These are phyloP conservation scores for Albizia julibrissin DNA, from an alignment of 306 rosid genomes.

Conservation along the genomic window DNA sequence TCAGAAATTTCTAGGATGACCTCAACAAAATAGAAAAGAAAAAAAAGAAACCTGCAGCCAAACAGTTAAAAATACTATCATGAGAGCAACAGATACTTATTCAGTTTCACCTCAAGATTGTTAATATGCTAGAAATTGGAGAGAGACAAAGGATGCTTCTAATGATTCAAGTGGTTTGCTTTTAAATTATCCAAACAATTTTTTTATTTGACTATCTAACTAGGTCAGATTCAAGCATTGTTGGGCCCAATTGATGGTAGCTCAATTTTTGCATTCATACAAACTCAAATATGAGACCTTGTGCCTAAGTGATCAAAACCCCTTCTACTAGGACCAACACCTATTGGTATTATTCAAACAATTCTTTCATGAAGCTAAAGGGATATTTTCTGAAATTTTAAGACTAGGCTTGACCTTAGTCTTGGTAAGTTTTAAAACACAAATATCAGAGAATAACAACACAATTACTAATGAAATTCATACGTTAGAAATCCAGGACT, in stretches of 20 bases:
- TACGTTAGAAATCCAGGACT: not conserved
- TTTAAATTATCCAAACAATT: not conserved
- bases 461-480: not conserved
- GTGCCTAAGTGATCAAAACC: too few relatives aligned
- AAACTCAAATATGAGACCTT: too few relatives aligned
- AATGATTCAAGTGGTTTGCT: not conserved
- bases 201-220: too few relatives aligned
- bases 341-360: not conserved
- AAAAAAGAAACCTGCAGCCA: not conserved
- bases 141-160: not conserved
- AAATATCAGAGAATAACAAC: not conserved
- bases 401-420: not conserved
- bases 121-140: not conserved
- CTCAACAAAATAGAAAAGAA: not conserved
- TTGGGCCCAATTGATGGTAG: too few relatives aligned
- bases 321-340: too few relatives aligned
- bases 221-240: too few relatives aligned
- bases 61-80: constrained; percentile 2
- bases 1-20: not conserved
- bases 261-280: too few relatives aligned
- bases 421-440: not conserved
- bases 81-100: constrained; percentile 14
- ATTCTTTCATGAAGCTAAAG: not conserved
- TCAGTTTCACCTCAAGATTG: constrained; percentile 9
- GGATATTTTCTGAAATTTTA: not conserved